Percentiles rank a stretch among this genome's conserved stretches.
phyloP scores from a whole-genome alignment of 805 yeast species.

The Candida vartiovaarae region DNA sequence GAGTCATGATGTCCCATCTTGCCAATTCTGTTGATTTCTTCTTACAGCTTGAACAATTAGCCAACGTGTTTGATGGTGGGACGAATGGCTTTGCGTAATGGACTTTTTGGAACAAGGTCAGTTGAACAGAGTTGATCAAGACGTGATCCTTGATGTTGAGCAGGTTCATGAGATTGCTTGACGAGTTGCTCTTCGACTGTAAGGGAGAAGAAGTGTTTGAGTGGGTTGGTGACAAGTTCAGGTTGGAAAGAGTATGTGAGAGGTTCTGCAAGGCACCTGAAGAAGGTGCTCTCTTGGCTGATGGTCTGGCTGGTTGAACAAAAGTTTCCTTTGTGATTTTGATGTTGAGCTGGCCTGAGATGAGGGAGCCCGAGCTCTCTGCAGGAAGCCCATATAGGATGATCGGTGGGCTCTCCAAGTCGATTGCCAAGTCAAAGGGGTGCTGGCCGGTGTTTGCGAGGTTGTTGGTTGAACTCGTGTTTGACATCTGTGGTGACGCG shows the following conservation, averaged over 20 bases:
- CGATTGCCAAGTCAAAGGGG: constrained; percentile 45
- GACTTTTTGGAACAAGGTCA: constrained; percentile 68
- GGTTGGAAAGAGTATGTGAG: constrained; percentile 18
- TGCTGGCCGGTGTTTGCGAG: constrained; percentile 10
- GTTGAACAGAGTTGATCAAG: constrained; percentile 48
- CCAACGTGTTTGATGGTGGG: constrained; percentile 42
- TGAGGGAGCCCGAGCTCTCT: constrained; percentile 79
- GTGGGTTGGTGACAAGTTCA: constrained; percentile 20
- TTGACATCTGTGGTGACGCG: not conserved
- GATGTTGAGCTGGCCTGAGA: constrained; percentile 71
- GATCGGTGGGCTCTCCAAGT: constrained; percentile 87
- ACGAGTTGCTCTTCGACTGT: constrained; percentile 16
- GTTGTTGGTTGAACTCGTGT: not conserved
- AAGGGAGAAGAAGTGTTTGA: constrained; percentile 18
- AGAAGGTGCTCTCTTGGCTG: constrained; percentile 11
- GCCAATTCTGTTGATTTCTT: constrained; percentile 57
- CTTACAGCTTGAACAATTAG: constrained; percentile 53
- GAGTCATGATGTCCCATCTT: constrained; percentile 77
- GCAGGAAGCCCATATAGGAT: constrained; percentile 72
- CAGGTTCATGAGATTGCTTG: constrained; percentile 22
- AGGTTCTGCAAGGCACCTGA: constrained; percentile 16
- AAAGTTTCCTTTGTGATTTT: constrained; percentile 34
- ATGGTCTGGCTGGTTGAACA: constrained; percentile 15
- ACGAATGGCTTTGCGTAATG: constrained; percentile 60
- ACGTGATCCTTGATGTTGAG: constrained; percentile 34